phyloP scores from a whole-genome alignment of 2,329 filamentous ascomycete genomes.

The Endothia cerciana region DNA sequence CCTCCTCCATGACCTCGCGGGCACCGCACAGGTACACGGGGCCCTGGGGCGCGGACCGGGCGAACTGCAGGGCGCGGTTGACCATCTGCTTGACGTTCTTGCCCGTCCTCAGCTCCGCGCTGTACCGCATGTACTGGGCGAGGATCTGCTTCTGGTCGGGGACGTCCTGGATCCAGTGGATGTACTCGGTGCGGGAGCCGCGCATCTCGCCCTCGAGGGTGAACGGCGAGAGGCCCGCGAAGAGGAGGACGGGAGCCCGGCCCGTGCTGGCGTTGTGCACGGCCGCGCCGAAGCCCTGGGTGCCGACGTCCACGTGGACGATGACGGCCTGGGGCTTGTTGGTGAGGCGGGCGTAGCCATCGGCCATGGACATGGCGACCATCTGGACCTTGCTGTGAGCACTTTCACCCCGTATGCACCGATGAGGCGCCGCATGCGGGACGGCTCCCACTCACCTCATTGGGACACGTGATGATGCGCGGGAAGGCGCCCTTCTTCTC shows the following conservation, averaged over 20 bases:
- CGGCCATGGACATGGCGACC: constrained; percentile 77
- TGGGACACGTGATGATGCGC: constrained; percentile 72
- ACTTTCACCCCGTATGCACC: neutral
- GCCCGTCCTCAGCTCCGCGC: constrained; percentile 81
- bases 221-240: constrained; percentile 48
- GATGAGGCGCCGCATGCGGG: no score
- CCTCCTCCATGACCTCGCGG: constrained; percentile 83
- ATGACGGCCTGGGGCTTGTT: constrained; percentile 71
- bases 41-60: constrained; percentile 74
- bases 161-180: constrained; percentile 49
- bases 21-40: constrained; percentile 81
- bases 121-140: constrained; percentile 82
- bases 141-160: constrained; percentile 58
- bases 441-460: constrained; percentile 58
- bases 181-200: constrained; percentile 46
- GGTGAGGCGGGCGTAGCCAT: constrained; percentile 71
- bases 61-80: constrained; percentile 81
- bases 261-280: constrained; percentile 74
- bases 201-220: constrained; percentile 48
- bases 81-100: constrained; percentile 89
- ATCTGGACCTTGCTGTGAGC: constrained; percentile 51
- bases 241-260: constrained; percentile 62
- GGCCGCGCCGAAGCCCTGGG: constrained; percentile 71
- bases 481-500: constrained; percentile 66
- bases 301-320: constrained; percentile 76